Conservation (phyloP, 2,329 filamentous ascomycete genomes). For the Penicillium sp. region DNA sequence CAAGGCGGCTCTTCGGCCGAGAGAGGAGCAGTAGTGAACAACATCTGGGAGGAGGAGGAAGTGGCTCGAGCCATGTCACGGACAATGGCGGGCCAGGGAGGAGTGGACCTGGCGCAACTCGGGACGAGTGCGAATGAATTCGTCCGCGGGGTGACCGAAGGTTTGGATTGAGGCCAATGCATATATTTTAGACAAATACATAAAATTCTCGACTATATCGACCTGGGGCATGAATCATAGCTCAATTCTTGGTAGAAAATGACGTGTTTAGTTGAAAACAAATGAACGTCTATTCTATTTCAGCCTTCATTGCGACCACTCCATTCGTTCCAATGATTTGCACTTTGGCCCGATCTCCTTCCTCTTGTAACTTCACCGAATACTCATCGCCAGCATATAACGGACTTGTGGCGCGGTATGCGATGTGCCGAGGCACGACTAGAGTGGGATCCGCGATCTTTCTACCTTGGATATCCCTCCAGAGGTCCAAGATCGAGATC, state of each 20-base stretch:
- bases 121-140: conserved; percentile 45
- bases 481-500: conserved; percentile 45
- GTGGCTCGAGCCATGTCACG: conserved; percentile 65
- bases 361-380: conserved; percentile 42
- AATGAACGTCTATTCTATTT: conserved; percentile 22
- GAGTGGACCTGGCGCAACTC: conserved; percentile 43
- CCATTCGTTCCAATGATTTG: conserved; percentile 35
- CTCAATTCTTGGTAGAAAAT: background rate
- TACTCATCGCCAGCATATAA: conserved; percentile 53
- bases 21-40: conserved; percentile 58
- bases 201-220: background rate
- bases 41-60: conserved; percentile 70
- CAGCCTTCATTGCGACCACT: conserved; percentile 40
- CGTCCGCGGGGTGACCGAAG: conserved; percentile 44
- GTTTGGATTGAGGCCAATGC: conserved; percentile 29
- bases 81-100: conserved; percentile 69
- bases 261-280: background rate
- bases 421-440: conserved; percentile 43
- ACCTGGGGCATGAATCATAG: background rate
- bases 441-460: conserved; percentile 20
- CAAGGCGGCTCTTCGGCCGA: conserved; percentile 60
- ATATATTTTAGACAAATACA: background rate
- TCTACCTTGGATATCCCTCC: conserved; percentile 38
- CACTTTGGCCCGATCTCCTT: conserved; percentile 29
- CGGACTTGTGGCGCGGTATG: conserved; percentile 51